These are phyloP conservation scores for Hypoxylon sp. DNA, from an alignment of 2,329 filamentous ascomycete genomes.

Conservation along the genomic window DNA sequence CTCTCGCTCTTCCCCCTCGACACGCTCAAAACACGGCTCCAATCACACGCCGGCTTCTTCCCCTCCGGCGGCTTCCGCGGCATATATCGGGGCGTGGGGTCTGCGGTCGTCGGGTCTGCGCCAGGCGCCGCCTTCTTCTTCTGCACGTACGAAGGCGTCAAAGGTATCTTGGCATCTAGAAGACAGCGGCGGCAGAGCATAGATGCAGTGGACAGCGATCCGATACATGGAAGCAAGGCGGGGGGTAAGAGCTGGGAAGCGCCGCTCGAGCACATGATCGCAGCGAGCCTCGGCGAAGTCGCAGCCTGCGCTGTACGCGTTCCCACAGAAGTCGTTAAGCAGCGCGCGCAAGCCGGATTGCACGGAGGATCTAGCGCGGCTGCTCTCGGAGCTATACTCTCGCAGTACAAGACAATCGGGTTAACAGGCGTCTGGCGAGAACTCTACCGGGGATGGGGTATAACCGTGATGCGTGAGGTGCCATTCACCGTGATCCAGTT, in stretches of 20 bases:
- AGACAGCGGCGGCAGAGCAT: constrained; percentile 45
- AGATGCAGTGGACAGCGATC: neutral
- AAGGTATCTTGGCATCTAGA: constrained; percentile 60
- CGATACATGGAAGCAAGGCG: constrained; percentile 42
- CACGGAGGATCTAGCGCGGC: constrained; percentile 77
- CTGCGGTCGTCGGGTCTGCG: constrained; percentile 89
- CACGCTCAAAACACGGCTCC: constrained; percentile 97
- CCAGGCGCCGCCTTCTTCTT: constrained; percentile 98
- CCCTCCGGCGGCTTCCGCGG: constrained; percentile 88
- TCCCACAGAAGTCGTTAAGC: constrained; percentile 97
- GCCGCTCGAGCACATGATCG: constrained; percentile 79
- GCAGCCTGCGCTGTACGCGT: constrained; percentile 93
- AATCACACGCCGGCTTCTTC: constrained; percentile 83
- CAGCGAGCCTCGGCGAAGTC: constrained; percentile 88
- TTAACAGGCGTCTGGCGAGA: constrained; percentile 78
- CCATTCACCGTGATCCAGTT: constrained; percentile 98
- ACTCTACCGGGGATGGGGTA: constrained; percentile 90
- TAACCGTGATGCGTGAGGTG: constrained; percentile 95
- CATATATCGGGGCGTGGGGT: constrained; percentile 93
- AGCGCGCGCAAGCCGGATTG: constrained; percentile 90
- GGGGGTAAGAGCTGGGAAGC: constrained; percentile 47
- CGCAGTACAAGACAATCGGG: constrained; percentile 59
- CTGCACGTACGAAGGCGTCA: constrained; percentile 88
- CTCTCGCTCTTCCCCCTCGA: constrained; percentile 97
- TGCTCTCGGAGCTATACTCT: constrained; percentile 78